Percentiles rank a stretch among this genome's conserved stretches.
phyloP scores from a whole-genome alignment of 352 stramenopile genomes.

The Phytophthora colocasiae region DNA sequence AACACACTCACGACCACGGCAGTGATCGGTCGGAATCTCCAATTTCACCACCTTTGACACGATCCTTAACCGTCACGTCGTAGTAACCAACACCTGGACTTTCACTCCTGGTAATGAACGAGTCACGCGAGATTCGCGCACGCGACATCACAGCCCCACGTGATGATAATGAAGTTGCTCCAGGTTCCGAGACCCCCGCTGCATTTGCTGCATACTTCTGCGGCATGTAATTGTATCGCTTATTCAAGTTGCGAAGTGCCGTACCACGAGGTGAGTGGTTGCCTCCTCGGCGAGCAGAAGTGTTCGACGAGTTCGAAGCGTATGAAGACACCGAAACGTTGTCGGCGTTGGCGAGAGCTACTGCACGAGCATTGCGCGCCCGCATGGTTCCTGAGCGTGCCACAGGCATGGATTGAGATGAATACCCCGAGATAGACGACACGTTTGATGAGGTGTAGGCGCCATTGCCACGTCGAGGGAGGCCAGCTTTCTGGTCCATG shows the following conservation, averaged over 20 bases:
- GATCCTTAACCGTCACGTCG: constrained; percentile 70
- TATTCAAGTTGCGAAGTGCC: constrained; percentile 61
- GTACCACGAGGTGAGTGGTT: constrained; percentile 45
- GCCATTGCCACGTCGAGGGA: constrained; percentile 50
- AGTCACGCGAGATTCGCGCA: constrained; percentile 65
- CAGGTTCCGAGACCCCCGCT: constrained; percentile 39
- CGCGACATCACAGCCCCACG: constrained; percentile 75
- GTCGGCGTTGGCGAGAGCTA: constrained; percentile 41
- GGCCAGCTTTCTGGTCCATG: constrained; percentile 61
- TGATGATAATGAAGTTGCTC: constrained; percentile 69
- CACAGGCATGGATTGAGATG: constrained; percentile 46
- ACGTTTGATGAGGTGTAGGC: constrained; percentile 71
- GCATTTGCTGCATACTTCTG: constrained; percentile 57
- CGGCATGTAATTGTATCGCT: constrained; percentile 76
- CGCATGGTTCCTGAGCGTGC: constrained; percentile 35
- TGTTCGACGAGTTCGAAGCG: constrained; percentile 57
- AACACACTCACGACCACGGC: constrained; percentile 54
- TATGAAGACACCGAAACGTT: constrained; percentile 68
- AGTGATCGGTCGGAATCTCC: constrained; percentile 76
- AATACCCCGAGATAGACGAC: constrained; percentile 73
- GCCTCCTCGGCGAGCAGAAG: constrained; percentile 31
- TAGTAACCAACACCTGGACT: constrained; percentile 81
- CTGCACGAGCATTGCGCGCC: constrained; percentile 43
- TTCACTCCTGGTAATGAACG: constrained; percentile 76
- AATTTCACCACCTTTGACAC: constrained; percentile 79